Base-by-base conservation (phyloP, 257 asterid species). In the Solanum virginianum region DNA sequence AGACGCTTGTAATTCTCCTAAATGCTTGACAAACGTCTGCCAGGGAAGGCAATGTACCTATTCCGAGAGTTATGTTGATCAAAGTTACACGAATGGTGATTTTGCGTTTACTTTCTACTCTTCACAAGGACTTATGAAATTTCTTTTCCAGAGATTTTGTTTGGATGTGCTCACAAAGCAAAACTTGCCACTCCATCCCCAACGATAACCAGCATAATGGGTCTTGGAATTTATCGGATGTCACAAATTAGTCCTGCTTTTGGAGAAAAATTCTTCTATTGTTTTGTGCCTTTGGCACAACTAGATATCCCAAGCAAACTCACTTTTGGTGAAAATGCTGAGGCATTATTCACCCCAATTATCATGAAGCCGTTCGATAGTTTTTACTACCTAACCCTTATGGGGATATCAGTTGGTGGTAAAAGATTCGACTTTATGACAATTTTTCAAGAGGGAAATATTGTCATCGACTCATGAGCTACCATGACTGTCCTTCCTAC, bases 151-250 rank as follows among this genome's bases (percentile, higher is more conserved):
- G 1, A 8, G 3, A 26, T 2, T 65, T 17, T 3, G 7, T 65
- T 29, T 29, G 72, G 72, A 65, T 65, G 72, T 65, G 39, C 11
- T 65, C 6, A 65, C 4, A 26, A 6, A 26, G 29, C 39, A 2
- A 29, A 29, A 65, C 1, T 15, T 24, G 3, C 5, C 7, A 1
- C 16, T 29, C 1, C 18, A 12, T 0, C 1, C 43, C 20, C 36
- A 26, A 0, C 2, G 0, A 26, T 26, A 29, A 12, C 36, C 0
- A 20, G 17, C 71, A 6, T 65, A 1, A 3, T 65, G 2, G 43
- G n/a, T 4, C 6, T 26, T 13, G 3, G 0, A 4, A 3, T 3
- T 13, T 26, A 5, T 65, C 12, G 0, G 36, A 3, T 7, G 4
- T 65, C 11, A 18, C 22, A 56, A 56, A 56, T 17, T 17, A 56